A percentile compares a stretch with the other conserved stretches of the same genome.
Evolutionary conservation across 2,329 filamentous ascomycete species (phyloP).

Genomic region (Colletotrichum euphorbiae): DNA sequence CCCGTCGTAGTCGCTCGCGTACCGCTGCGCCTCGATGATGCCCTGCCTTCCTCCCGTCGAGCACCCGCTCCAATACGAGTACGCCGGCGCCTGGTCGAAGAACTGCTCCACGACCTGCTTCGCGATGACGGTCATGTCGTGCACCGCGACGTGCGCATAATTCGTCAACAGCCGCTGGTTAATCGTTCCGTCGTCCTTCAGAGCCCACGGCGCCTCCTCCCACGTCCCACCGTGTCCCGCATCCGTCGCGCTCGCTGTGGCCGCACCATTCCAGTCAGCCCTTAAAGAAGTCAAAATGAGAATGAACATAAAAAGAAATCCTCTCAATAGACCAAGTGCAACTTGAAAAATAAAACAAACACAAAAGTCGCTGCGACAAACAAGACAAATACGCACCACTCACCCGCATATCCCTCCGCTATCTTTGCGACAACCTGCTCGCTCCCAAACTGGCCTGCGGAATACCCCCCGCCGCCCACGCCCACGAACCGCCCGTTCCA

Average conservation of each 20-base stretch:
- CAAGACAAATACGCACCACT: neutral
- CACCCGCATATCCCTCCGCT: constrained; percentile 35
- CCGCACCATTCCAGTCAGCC: neutral
- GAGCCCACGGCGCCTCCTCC: constrained; percentile 42
- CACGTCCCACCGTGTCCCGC: constrained; percentile 31
- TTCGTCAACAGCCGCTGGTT: constrained; percentile 31
- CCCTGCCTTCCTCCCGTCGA: constrained; percentile 69
- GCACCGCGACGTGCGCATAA: constrained; percentile 35
- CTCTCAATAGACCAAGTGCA: neutral
- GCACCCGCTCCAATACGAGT: constrained; percentile 64
- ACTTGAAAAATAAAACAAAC: neutral
- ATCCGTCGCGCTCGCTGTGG: constrained; percentile 29
- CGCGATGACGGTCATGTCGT: constrained; percentile 54
- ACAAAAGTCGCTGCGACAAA: neutral
- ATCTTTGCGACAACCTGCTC: constrained; percentile 27
- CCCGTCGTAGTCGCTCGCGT: constrained; percentile 66
- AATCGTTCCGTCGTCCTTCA: constrained; percentile 34
- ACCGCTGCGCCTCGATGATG: constrained; percentile 62
- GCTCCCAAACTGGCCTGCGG: constrained; percentile 42
- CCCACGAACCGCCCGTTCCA: constrained; percentile 50
- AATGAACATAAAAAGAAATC: neutral
- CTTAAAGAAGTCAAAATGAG: no score
- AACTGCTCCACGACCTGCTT: constrained; percentile 61
- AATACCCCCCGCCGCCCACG: constrained; percentile 48
- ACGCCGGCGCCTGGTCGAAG: constrained; percentile 56